Percentiles rank a stretch among this genome's conserved stretches.
Evolutionary conservation across 441 rosid genomes (phyloP).

Genomic region (Brassica hybrid): DNA sequence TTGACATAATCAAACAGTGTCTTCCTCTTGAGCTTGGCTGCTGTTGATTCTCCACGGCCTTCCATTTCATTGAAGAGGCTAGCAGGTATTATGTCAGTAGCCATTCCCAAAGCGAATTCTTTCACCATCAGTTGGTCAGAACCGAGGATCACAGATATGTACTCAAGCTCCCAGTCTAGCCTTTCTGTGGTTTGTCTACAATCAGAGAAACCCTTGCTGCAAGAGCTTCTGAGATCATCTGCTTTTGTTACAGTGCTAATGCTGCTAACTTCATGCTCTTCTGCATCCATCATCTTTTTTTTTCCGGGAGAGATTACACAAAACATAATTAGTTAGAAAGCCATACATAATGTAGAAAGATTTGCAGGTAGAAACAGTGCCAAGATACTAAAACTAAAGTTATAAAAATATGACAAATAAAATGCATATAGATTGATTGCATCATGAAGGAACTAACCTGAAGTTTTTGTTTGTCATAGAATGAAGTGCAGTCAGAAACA

Average conservation of each 20-base stretch:
- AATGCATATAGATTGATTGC: conserved; percentile 16
- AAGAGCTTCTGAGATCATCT: conserved; percentile 56
- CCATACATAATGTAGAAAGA: not conserved
- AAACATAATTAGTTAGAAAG: not conserved
- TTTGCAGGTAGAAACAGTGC: not conserved
- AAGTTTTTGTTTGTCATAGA: conserved; percentile 46
- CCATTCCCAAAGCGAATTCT: conserved; percentile 52
- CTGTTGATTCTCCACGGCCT: conserved; percentile 47
- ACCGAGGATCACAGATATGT: conserved; percentile 51
- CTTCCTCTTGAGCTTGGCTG: conserved; percentile 54
- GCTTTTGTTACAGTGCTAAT: conserved; percentile 34
- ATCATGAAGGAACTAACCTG: conserved; percentile 59
- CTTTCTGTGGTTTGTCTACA: conserved; percentile 29
- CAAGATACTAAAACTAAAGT: conserved; percentile 4
- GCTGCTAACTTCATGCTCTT: conserved; percentile 33
- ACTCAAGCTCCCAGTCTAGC: conserved; percentile 66
- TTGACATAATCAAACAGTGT: conserved; percentile 63
- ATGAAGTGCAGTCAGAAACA: conserved; percentile 26
- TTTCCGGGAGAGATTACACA: conserved; percentile 5
- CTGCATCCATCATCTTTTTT: conserved; percentile 28
- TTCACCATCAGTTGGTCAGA: conserved; percentile 49
- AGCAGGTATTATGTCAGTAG: conserved; percentile 43
- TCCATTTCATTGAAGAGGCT: conserved; percentile 48
- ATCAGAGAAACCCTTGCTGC: conserved; percentile 38
- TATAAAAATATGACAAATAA: not conserved